Evolutionary conservation across 345 rosid genomes (phyloP).

Genomic region (Hevea brasiliensis): DNA sequence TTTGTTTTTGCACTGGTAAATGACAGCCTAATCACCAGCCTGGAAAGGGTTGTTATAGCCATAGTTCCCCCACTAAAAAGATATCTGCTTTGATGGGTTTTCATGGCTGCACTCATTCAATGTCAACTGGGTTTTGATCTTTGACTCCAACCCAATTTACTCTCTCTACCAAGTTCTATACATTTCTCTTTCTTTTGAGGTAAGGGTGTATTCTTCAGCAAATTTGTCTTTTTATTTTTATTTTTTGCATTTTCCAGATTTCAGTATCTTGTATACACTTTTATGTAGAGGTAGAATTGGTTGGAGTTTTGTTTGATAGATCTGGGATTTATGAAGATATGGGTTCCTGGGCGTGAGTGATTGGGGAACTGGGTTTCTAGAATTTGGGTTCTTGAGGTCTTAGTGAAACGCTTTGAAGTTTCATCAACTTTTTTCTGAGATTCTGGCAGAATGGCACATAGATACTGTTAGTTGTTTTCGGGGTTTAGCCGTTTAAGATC

Average conservation of each 20-base stretch:
- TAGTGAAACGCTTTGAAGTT: neutral
- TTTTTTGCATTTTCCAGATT: slow-evolving; percentile 11
- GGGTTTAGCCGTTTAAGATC: neutral
- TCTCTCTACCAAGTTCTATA: slow-evolving; percentile 11
- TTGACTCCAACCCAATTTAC: slow-evolving; percentile 11
- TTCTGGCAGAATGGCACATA: neutral
- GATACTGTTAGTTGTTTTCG: neutral
- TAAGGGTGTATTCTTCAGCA: slow-evolving; percentile 21
- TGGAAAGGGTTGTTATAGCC: slow-evolving; percentile 60
- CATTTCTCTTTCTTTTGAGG: slow-evolving; percentile 30
- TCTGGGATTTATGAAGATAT: slow-evolving; percentile 24
- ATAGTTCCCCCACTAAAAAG: slow-evolving; percentile 38
- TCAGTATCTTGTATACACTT: neutral
- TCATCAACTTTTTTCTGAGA: neutral
- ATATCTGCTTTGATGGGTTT: slow-evolving; percentile 19
- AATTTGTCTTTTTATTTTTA: slow-evolving; percentile 20
- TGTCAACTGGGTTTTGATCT: slow-evolving; percentile 34
- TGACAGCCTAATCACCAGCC: slow-evolving; percentile 92
- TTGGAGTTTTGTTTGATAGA: slow-evolving; percentile 30
- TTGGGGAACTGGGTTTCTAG: slow-evolving; percentile 5
- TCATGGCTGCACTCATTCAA: slow-evolving; percentile 29
- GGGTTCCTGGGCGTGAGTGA: slow-evolving; percentile 16
- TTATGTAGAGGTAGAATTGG: neutral
- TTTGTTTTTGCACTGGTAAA: slow-evolving; percentile 27
- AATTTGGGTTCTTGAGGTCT: slow-evolving; percentile 19